Percentiles rank a stretch among this genome's conserved stretches.
phyloP scores from a whole-genome alignment of 164 flowering plant genomes.

The Piper betle region DNA sequence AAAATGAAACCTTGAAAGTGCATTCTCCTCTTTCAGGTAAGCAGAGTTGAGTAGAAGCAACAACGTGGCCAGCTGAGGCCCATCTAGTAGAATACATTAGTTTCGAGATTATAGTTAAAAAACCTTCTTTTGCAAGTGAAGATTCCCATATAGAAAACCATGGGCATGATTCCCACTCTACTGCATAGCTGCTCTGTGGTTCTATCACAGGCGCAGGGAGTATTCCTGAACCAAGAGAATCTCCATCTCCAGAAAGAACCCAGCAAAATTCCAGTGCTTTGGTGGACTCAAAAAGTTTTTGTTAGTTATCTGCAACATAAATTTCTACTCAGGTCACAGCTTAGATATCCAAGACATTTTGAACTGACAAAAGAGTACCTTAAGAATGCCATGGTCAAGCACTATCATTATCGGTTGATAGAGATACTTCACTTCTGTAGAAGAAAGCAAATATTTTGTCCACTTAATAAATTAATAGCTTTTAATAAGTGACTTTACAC shows the following conservation, averaged over 20 bases:
- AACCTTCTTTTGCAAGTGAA: conserved; percentile 43
- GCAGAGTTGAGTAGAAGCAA: conserved; percentile 59
- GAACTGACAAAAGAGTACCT: conserved; percentile 32
- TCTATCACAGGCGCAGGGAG: conserved; percentile 45
- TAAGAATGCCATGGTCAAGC: conserved; percentile 27
- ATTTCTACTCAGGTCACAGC: not conserved
- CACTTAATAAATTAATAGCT: too few species aligned
- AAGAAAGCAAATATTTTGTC: not conserved
- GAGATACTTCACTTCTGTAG: conserved; percentile 81
- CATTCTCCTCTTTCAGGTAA: conserved; percentile 5
- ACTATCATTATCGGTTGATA: conserved; percentile 83
- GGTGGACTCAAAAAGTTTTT: conserved; percentile 52
- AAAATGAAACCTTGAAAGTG: not conserved
- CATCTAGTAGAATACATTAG: conserved; percentile 53
- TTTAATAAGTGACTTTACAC: not conserved
- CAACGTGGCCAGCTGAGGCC: conserved; percentile 73
- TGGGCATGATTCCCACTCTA: conserved; percentile 56
- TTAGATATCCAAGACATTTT: not conserved
- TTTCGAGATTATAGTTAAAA: conserved; percentile 50
- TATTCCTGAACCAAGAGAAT: conserved; percentile 52
- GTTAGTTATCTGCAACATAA: conserved; percentile 50
- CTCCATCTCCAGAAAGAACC: conserved; percentile 65
- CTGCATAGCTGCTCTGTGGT: conserved; percentile 49
- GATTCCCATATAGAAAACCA: conserved; percentile 55
- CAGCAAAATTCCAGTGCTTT: conserved; percentile 55